Conservation (phyloP, 192 early-diverging fungal genomes). For the Linderina pennispora region DNA sequence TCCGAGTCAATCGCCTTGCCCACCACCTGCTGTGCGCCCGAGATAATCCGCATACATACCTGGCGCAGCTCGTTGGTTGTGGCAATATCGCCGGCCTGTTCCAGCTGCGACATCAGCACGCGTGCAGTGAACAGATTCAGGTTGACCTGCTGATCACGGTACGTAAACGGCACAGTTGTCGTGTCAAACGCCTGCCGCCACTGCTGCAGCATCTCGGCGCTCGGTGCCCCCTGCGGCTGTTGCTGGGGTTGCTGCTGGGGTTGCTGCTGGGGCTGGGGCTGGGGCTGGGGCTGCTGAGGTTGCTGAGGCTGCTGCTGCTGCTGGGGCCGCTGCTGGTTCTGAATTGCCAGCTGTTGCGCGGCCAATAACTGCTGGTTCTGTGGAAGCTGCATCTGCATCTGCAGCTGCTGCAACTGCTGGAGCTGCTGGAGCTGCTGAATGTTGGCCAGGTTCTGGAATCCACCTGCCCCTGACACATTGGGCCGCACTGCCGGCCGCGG, state of each 20-base stretch:
- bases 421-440: conserved; percentile 7
- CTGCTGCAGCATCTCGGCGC: neutral
- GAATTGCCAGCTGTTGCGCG: neutral
- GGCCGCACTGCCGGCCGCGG: no score
- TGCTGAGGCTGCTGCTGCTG: neutral
- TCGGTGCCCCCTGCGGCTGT: no score
- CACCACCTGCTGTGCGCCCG: neutral
- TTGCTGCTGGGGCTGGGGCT: neutral
- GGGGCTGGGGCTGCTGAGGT: neutral
- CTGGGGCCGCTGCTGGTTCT: conserved; percentile 7
- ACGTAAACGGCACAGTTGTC: neutral
- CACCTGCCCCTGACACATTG: no score
- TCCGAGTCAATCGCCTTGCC: neutral
- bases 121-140: neutral
- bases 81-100: neutral
- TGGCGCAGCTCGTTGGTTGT: neutral
- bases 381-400: conserved; percentile 13
- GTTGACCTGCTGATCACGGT: neutral
- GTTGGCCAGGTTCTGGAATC: no score
- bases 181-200: neutral
- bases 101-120: neutral
- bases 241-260: neutral
- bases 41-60: neutral
- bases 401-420: conserved; percentile 8
- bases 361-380: conserved; percentile 6